Evolutionary conservation across 1,139 yeast genomes (phyloP), one percentile per base, ranked within the genome.

Genomic region (Yamadazyma diddensiae): DNA sequence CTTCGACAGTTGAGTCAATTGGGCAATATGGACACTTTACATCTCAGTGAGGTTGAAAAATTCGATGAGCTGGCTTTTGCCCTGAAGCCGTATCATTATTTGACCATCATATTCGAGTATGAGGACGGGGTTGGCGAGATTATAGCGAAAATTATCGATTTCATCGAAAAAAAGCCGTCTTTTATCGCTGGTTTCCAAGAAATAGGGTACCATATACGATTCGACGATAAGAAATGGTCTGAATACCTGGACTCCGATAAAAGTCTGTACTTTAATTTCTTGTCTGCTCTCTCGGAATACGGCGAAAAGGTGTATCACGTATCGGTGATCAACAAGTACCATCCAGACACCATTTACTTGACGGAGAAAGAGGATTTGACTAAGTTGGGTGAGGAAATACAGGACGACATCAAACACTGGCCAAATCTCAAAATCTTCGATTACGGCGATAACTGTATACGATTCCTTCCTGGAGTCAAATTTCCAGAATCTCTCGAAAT

Each of bases 281-380:
- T 66, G 9, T 45, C 49, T 4, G 40, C 42, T 0, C 42, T 68
- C 21, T 46, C 39, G 24, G 43, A 48, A 12, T 60, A 55, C 8
- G 61, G 57, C 1, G 46, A 43, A 2, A 62, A 62, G 35, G 62
- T 68, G 3, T 46, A 43, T 1, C 74, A 69, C 22, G 61, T 67
- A 30, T 65, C 73, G 1, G 50, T 68, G 11, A 55, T 68, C 17
- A 55, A 59, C 42, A 68, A 68, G 38, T 66, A 65, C 39, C 64
- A 62, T 30, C 44, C 52, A 45, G 57, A 54, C 30, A 60, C 69
- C 0, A 57, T 58, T 3, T 62, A 61, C 38, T 40, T 63, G 24
- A 63, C 69, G 0, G 71, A 61, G 22, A 53, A 56, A 30, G 50
- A 52, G 25, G 70, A 63, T 28, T 44, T 63, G 29, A 55, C 57